Conservation (phyloP, 768 basidiomycete species). For the Leucocoprinus leucothites region DNA sequence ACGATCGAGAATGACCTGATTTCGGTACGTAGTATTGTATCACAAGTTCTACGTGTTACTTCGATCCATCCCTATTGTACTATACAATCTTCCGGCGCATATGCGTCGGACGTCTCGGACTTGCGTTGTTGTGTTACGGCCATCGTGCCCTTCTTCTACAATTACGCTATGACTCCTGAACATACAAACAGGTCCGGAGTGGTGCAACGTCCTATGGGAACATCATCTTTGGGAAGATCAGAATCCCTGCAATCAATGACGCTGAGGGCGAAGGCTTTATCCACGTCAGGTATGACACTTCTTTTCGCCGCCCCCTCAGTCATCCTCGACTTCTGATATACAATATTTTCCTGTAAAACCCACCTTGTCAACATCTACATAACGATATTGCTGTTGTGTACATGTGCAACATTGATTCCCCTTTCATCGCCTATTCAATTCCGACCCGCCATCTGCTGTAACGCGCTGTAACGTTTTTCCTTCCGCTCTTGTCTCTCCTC, state of each 20-base stretch:
- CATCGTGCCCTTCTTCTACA: not conserved
- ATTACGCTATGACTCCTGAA: not conserved
- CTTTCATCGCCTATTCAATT: too few species aligned
- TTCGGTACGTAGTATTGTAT: constrained; percentile 27
- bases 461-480: too few species aligned
- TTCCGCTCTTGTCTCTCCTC: too few species aligned
- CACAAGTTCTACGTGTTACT: not conserved
- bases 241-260: constrained; percentile 64
- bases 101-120: not conserved
- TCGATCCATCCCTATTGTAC: not conserved
- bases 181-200: constrained; percentile 38
- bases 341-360: not conserved
- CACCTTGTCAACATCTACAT: too few species aligned
- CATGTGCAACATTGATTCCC: too few species aligned
- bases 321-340: constrained; percentile 3
- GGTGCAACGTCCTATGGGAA: constrained; percentile 62
- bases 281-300: constrained; percentile 55
- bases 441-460: too few species aligned
- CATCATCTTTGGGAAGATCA: constrained; percentile 75
- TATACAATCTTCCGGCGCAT: not conserved
- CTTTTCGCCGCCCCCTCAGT: not conserved
- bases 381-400: too few species aligned
- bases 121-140: not conserved
- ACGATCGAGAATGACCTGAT: constrained; percentile 42
- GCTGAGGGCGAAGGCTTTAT: constrained; percentile 61